These are phyloP conservation scores for Meira nashicola DNA, from an alignment of 1,284 basidiomycete species.

Conservation along the genomic window DNA sequence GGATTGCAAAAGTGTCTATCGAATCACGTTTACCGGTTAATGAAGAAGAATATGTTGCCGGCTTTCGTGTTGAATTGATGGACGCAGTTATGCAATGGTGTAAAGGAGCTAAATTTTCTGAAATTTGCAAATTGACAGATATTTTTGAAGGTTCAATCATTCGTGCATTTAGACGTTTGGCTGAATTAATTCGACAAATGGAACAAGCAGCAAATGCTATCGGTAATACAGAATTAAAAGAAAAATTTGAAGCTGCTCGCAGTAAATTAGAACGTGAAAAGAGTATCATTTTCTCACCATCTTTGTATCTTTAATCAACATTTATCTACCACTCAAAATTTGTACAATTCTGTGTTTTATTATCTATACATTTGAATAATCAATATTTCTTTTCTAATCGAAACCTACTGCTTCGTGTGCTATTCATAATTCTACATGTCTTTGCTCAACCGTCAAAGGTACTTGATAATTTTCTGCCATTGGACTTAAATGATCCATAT, in stretches of 20 bases:
- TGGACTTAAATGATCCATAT: not conserved
- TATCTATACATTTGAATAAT: not conserved
- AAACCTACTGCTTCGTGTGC: too few relatives aligned
- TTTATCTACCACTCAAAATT: not conserved
- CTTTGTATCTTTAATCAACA: not conserved
- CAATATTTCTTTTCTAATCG: not conserved
- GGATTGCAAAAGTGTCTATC: slow-evolving; percentile 91
- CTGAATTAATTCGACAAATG: slow-evolving; percentile 94
- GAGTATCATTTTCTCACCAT: slow-evolving; percentile 49
- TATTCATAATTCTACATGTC: too few relatives aligned
- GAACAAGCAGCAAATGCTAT: slow-evolving; percentile 89
- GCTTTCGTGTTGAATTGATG: slow-evolving; percentile 98
- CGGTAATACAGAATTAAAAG: slow-evolving; percentile 80
- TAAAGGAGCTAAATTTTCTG: slow-evolving; percentile 88
- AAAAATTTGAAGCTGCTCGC: slow-evolving; percentile 44
- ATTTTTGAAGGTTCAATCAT: slow-evolving; percentile 81
- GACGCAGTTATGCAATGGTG: slow-evolving; percentile 97
- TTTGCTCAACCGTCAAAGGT: too few relatives aligned
- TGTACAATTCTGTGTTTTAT: not conserved
- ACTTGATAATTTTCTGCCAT: too few relatives aligned
- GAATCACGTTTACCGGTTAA: slow-evolving; percentile 83
- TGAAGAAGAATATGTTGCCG: slow-evolving; percentile 90
- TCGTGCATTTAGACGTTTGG: slow-evolving; percentile 84
- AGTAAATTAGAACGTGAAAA: slow-evolving; percentile 45
- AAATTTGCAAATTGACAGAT: slow-evolving; percentile 95